Evolutionary conservation across 495 filamentous ascomycete genomes (phyloP), one percentile per base, ranked within the genome.

Genomic region (Penicillium manginii): DNA sequence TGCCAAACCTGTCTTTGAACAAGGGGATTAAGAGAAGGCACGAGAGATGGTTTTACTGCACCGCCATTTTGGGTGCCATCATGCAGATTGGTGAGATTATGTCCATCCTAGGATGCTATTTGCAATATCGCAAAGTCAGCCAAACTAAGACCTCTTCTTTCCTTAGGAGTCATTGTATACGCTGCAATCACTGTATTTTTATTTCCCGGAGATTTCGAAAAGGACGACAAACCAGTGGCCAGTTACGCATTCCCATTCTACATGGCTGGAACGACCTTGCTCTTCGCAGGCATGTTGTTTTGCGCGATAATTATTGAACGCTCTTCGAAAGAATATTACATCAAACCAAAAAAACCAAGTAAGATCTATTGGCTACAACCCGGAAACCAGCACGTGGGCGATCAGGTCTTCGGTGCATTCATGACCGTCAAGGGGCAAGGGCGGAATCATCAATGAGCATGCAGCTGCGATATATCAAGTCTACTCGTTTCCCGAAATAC

Each of bases 1-100:
- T 75, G 17, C 78, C 79, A 0, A 81, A 81, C 60, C 47, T 81
- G 5, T 79, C 79, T 0, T 67, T 81, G 66, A 81, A 80, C 32
- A 75, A 79, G 55, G 77, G 78, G 0, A 79, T 78, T 45, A 70
- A 67, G 22, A 54, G 67, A 33, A 62, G 65, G 39, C 54, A 62
- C 14, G 60, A 62, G 12, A 37, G 61, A 22, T 78, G 72, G 74
- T 79, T 74, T 39, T 69, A 71, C 43, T 64, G 60, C 52, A 70
- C 67, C 49, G 75, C 69, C 14, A 37, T 65, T 0, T 21, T 77
- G 14, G 76, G 74, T 1, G 43, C 59, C 33, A 29, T 59, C 6
- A 33, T 77, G 37, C 76, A 79, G 50, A 47, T 57, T 52, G 72
- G 76, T 79, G 18, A 22, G 68, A 58, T 29, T 37, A 11, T 29